Conservation (phyloP, 2,329 filamentous ascomycete species). For the Zymoseptoria ardabiliae region DNA sequence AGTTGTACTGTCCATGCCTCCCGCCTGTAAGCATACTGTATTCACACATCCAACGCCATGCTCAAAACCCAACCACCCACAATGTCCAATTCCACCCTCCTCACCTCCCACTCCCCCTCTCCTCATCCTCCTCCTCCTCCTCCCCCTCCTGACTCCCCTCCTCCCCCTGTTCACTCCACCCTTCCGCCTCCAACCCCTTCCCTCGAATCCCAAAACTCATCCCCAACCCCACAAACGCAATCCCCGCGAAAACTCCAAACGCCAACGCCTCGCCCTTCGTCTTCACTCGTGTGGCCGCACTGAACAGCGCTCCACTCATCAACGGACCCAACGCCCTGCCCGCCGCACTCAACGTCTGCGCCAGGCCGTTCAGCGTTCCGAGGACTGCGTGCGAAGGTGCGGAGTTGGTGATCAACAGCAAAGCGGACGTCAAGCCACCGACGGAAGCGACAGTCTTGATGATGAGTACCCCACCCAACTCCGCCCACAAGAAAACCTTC, state of each 20-base stretch:
- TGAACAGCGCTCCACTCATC: constrained; percentile 78
- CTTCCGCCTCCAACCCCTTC: constrained; percentile 51
- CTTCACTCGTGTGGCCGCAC: constrained; percentile 62
- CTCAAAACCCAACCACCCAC: neutral
- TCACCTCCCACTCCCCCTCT: constrained; percentile 15
- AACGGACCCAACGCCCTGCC: constrained; percentile 86
- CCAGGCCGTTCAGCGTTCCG: constrained; percentile 85
- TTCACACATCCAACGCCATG: neutral
- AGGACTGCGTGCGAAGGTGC: constrained; percentile 78
- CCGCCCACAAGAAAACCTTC: constrained; percentile 65
- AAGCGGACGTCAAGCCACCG: constrained; percentile 79
- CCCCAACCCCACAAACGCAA: constrained; percentile 73
- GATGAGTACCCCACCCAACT: constrained; percentile 73
- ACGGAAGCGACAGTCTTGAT: constrained; percentile 88
- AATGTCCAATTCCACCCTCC: constrained; percentile 15
- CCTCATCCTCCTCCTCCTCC: constrained; percentile 40
- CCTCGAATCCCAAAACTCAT: constrained; percentile 72
- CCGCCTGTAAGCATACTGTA: too few relatives aligned
- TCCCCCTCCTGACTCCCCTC: constrained; percentile 18
- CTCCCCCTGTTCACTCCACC: constrained; percentile 41
- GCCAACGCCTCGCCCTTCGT: constrained; percentile 78
- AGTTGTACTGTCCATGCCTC: too few relatives aligned
- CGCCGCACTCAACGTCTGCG: constrained; percentile 85
- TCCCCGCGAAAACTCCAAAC: constrained; percentile 80
- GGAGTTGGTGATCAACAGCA: constrained; percentile 88